A percentile compares a stretch with the other conserved stretches of the same genome.
phyloP scores from a whole-genome alignment of 106 monocot genomes.

The Phalaenopsis equestris region DNA sequence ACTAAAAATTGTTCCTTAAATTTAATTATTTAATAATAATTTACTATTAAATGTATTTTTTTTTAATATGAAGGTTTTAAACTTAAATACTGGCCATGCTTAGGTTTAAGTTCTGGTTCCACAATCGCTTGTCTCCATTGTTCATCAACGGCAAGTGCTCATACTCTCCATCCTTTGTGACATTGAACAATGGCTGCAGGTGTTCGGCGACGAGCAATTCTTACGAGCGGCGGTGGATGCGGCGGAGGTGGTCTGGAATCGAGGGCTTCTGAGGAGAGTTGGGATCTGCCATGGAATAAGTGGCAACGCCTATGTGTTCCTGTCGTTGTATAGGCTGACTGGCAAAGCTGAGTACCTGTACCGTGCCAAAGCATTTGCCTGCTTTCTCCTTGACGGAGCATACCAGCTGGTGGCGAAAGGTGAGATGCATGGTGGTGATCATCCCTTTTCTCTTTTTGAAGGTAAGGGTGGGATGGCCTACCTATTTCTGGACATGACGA shows the following conservation, averaged over 20 bases:
- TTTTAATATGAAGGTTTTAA: too few relatives aligned
- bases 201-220: slow-evolving; percentile 59
- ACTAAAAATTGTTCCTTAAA: too few relatives aligned
- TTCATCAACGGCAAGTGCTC: too few relatives aligned
- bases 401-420: slow-evolving; percentile 48
- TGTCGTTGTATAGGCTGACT: slow-evolving; percentile 59
- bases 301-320: slow-evolving; percentile 76
- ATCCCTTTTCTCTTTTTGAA: slow-evolving; percentile 79
- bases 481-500: slow-evolving; percentile 69
- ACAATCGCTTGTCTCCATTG: background rate
- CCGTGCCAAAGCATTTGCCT: slow-evolving; percentile 74
- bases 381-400: slow-evolving; percentile 63
- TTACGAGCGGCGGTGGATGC: slow-evolving; percentile 60
- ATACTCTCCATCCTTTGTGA: too few relatives aligned
- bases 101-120: too few relatives aligned
- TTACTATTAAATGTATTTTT: too few relatives aligned
- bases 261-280: slow-evolving; percentile 76
- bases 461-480: slow-evolving; percentile 76
- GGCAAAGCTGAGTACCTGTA: slow-evolving; percentile 55
- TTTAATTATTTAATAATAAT: too few relatives aligned
- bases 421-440: slow-evolving; percentile 71
- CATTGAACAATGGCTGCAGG: slow-evolving; percentile 15
- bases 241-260: slow-evolving; percentile 82
- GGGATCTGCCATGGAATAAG: slow-evolving; percentile 92
- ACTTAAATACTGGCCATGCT: too few relatives aligned